phyloP scores from a whole-genome alignment of 2,329 filamentous ascomycete species.

The Calycina herbarum region DNA sequence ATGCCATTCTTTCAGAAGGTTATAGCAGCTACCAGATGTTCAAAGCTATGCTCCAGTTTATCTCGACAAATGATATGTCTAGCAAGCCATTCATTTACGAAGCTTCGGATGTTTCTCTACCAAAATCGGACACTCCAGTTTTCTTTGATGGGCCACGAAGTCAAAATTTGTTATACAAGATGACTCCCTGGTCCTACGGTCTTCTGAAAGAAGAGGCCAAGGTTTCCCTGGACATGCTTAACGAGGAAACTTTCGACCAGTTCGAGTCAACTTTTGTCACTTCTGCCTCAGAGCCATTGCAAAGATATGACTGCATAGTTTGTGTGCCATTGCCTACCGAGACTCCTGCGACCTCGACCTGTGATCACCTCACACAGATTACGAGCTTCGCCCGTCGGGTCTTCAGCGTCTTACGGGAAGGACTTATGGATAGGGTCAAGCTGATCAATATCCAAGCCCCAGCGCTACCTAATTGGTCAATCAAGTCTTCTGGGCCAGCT shows the following conservation, averaged over 20 bases:
- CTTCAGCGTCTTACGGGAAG: conserved; percentile 65
- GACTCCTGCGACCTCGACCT: conserved; percentile 16
- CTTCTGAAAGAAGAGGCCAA: conserved; percentile 73
- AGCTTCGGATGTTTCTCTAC: conserved; percentile 43
- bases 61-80: conserved; percentile 71
- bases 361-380: conserved; percentile 32
- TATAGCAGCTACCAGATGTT: conserved; percentile 93
- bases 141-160: conserved; percentile 75
- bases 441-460: conserved; percentile 61
- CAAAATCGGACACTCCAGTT: conserved; percentile 58
- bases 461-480: conserved; percentile 45
- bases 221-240: conserved; percentile 72
- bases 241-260: conserved; percentile 71
- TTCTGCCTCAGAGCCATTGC: conserved; percentile 53
- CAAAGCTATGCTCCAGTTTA: conserved; percentile 88
- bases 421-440: conserved; percentile 72
- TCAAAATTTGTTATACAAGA: conserved; percentile 86
- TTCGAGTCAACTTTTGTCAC: conserved; percentile 84
- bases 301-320: conserved; percentile 55
- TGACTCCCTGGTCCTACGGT: conserved; percentile 80
- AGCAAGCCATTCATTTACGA: conserved; percentile 61
- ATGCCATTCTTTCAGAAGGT: conserved; percentile 71
- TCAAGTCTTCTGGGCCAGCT: conserved; percentile 42
- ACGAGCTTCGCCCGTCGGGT: conserved; percentile 53
- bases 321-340: conserved; percentile 25